Evolutionary conservation across 2,329 filamentous ascomycete species (phyloP).

Genomic region (Herpotrichia juniperi): DNA sequence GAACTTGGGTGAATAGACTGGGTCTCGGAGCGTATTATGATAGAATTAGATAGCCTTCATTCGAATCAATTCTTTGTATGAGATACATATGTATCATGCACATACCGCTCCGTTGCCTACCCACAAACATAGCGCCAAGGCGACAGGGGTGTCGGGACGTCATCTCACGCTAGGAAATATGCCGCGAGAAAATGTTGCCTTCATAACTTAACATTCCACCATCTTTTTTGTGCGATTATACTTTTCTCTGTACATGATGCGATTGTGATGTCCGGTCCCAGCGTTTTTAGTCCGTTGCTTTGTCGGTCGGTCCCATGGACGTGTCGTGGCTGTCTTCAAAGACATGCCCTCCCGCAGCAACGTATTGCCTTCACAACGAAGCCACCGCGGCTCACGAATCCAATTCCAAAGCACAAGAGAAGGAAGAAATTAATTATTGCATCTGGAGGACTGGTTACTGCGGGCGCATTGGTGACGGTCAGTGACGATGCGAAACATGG

Average conservation of each 20-base stretch:
- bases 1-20: conserved; percentile 1
- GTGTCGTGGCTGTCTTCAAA: conserved; percentile 41
- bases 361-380: conserved; percentile 26
- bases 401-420: conserved; percentile 26
- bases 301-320: conserved; percentile 39
- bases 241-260: conserved; percentile 19
- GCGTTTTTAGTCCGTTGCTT: conserved; percentile 30
- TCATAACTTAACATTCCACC: background rate
- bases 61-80: background rate
- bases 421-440: conserved; percentile 33
- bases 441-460: conserved; percentile 38
- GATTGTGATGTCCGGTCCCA: conserved; percentile 37
- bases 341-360: conserved; percentile 23
- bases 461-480: conserved; percentile 55
- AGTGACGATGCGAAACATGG: conserved; percentile 74
- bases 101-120: too few relatives aligned
- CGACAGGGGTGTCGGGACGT: conserved; percentile 7
- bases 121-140: background rate
- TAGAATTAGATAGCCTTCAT: background rate
- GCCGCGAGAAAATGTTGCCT: conserved; percentile 6
- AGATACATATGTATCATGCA: too few relatives aligned
- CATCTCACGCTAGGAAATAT: conserved; percentile 9
- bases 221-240: conserved; percentile 2
- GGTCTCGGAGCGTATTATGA: background rate
- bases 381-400: conserved; percentile 6